Conservation (phyloP, 1,139 yeast genomes). For the Magnusiomyces paraingens region DNA sequence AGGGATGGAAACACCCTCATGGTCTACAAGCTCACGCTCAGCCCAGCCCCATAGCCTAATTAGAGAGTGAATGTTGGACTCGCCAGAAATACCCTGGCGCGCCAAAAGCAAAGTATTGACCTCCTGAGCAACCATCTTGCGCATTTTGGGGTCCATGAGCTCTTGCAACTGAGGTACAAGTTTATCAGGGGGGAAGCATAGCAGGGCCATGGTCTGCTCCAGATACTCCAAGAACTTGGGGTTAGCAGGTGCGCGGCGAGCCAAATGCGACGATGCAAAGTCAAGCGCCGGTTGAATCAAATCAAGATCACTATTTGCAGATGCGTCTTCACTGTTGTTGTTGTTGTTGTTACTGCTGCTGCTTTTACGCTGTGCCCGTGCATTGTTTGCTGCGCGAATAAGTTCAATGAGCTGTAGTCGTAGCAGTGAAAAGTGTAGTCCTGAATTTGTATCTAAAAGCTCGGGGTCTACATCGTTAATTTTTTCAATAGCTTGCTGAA, state of each 20-base stretch:
- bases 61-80: conserved; percentile 32
- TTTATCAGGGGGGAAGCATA: conserved; percentile 35
- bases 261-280: conserved; percentile 36
- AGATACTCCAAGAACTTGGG: conserved; percentile 31
- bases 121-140: conserved; percentile 33
- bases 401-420: conserved; percentile 37
- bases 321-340: neutral
- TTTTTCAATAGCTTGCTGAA: conserved; percentile 34
- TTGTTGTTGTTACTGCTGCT: neutral
- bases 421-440: conserved; percentile 34
- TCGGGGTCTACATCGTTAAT: conserved; percentile 37
- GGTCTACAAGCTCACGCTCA: conserved; percentile 22
- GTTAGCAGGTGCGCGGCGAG: conserved; percentile 33
- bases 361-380: neutral
- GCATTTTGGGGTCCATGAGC: conserved; percentile 31
- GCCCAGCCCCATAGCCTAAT: conserved; percentile 35
- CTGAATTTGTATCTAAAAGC: conserved; percentile 32
- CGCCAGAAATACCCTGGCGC: conserved; percentile 31
- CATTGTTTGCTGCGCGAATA: conserved; percentile 25
- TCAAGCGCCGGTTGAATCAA: conserved; percentile 32
- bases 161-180: conserved; percentile 30
- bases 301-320: conserved; percentile 11
- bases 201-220: conserved; percentile 37
- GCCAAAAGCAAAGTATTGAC: conserved; percentile 35
- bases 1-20: conserved; percentile 21